phyloP scores from a whole-genome alignment of 2,329 filamentous ascomycete species.

The Colletotrichum euphorbiae region DNA sequence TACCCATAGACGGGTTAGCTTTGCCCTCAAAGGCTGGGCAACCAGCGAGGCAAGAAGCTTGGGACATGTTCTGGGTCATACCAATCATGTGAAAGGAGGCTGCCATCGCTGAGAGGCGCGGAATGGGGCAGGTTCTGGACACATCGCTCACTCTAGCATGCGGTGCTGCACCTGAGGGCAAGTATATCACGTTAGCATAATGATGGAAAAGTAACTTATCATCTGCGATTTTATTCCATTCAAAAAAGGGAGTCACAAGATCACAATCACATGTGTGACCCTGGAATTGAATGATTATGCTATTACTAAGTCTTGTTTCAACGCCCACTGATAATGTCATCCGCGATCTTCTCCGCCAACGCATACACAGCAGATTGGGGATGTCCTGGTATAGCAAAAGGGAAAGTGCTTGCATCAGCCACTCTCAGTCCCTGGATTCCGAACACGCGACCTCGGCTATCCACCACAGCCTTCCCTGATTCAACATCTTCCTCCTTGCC shows the following conservation, averaged over 20 bases:
- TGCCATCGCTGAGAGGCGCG: background rate
- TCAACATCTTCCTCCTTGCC: constrained; percentile 60
- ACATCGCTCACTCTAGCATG: no score
- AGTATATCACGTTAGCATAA: no score
- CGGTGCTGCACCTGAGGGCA: no score
- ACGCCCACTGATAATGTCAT: constrained; percentile 49
- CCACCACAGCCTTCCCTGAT: constrained; percentile 63
- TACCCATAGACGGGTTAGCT: background rate
- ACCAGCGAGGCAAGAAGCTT: no score
- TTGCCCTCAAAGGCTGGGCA: background rate
- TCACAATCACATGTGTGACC: no score
- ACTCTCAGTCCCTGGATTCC: constrained; percentile 42
- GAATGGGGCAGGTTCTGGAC: background rate
- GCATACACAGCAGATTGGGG: constrained; percentile 43
- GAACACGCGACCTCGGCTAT: constrained; percentile 45
- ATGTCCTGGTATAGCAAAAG: constrained; percentile 44
- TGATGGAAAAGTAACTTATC: no score
- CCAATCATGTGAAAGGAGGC: background rate
- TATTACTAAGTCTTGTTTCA: constrained; percentile 41
- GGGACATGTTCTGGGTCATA: background rate
- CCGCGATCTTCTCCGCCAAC: constrained; percentile 44
- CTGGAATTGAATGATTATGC: no score
- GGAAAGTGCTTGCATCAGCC: constrained; percentile 45
- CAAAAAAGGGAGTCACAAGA: no score
- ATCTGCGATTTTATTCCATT: no score